phyloP scores from a whole-genome alignment of 352 stramenopile genomes.

The Pythium periplocum region DNA sequence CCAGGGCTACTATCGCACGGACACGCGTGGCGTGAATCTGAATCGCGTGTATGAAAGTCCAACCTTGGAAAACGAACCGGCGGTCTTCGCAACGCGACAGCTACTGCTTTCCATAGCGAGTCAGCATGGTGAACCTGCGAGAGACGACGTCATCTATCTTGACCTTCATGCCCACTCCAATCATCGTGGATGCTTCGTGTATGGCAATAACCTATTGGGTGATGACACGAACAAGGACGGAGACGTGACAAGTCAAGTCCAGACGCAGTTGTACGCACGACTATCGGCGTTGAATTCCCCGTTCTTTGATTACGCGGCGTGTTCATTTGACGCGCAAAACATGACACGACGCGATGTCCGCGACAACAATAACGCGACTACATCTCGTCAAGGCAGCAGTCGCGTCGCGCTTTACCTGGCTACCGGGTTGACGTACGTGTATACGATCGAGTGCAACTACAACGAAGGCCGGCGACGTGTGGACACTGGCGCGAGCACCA shows the following conservation, averaged over 20 bases:
- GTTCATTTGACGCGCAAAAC: conserved; percentile 78
- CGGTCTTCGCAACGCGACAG: conserved; percentile 63
- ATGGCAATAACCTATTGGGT: conserved; percentile 73
- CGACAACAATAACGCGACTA: conserved; percentile 48
- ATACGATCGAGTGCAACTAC: conserved; percentile 93
- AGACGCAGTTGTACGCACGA: conserved; percentile 82
- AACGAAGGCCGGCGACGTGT: conserved; percentile 60
- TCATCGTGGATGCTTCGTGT: conserved; percentile 89
- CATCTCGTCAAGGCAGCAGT: conserved; percentile 61
- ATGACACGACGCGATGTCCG: conserved; percentile 64
- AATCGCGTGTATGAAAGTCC: conserved; percentile 85
- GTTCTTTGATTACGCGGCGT: conserved; percentile 85
- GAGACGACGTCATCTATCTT: conserved; percentile 65
- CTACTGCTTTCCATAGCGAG: conserved; percentile 30
- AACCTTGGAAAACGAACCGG: conserved; percentile 35
- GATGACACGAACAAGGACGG: conserved; percentile 7
- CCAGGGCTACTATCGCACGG: conserved; percentile 83
- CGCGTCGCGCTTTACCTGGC: conserved; percentile 69
- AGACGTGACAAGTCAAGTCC: conserved; percentile 38
- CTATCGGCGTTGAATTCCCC: conserved; percentile 63
- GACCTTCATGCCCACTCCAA: conserved; percentile 89
- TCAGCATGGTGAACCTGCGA: conserved; percentile 21
- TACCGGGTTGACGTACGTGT: conserved; percentile 75
- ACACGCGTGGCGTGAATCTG: conserved; percentile 83
- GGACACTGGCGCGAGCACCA: conserved; percentile 1